Conservation (phyloP, 1,139 yeast species). For the Protomyces macrosporus region DNA sequence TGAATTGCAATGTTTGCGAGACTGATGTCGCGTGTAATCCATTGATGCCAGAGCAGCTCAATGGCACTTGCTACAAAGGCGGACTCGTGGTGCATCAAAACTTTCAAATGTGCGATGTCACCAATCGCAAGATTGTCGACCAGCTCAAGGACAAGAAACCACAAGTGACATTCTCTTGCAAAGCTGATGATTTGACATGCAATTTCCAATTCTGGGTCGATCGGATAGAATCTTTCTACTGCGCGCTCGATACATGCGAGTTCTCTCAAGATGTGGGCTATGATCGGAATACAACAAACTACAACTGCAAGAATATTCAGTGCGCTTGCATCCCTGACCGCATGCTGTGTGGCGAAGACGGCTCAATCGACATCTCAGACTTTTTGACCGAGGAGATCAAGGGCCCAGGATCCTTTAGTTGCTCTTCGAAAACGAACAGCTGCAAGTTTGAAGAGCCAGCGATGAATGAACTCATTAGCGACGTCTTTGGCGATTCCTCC, state of each 20-base stretch:
- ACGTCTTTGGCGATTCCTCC: conserved; percentile 88
- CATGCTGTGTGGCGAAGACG: conserved; percentile 89
- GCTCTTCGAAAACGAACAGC: conserved; percentile 55
- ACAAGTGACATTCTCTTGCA: conserved; percentile 88
- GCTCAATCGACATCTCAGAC: conserved; percentile 90
- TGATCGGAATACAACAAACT: conserved; percentile 50
- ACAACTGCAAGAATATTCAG: conserved; percentile 66
- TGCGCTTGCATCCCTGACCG: conserved; percentile 88
- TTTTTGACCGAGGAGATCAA: conserved; percentile 80
- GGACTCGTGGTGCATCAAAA: conserved; percentile 77
- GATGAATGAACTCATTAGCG: conserved; percentile 83
- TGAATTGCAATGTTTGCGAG: conserved; percentile 81
- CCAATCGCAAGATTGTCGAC: conserved; percentile 67
- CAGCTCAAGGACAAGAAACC: conserved; percentile 77
- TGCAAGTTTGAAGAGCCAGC: conserved; percentile 91
- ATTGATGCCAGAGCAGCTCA: conserved; percentile 79
- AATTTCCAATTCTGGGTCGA: conserved; percentile 96
- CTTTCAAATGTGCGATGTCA: conserved; percentile 92
- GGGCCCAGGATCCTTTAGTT: conserved; percentile 90
- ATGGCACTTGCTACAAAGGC: conserved; percentile 85
- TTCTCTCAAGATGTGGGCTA: conserved; percentile 40
- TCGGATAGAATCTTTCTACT: conserved; percentile 78
- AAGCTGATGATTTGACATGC: conserved; percentile 59
- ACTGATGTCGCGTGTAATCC: conserved; percentile 70
- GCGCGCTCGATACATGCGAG: conserved; percentile 68